Percentiles rank a stretch among this genome's conserved stretches.
Evolutionary conservation across 2,329 filamentous ascomycete genomes (phyloP).

Genomic region (Arthrobotrys pseudoclavata): DNA sequence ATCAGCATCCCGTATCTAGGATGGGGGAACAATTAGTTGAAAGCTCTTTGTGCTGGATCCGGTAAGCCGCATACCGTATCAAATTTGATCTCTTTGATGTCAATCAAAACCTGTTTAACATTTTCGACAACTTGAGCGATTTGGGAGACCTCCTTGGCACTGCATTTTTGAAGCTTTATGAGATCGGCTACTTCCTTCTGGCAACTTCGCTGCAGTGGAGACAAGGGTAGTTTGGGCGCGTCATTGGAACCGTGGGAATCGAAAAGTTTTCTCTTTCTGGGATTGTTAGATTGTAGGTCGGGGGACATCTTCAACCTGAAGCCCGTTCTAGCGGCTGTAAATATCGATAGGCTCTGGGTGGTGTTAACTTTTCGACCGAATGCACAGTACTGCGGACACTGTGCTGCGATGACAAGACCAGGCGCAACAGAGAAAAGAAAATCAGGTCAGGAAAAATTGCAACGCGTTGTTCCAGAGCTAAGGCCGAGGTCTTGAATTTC

Average conservation of each 20-base stretch:
- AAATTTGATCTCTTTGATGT: slow-evolving; percentile 18
- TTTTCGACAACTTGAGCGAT: slow-evolving; percentile 20
- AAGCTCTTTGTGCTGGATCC: neutral
- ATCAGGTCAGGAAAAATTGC: slow-evolving; percentile 15
- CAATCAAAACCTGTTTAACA: slow-evolving; percentile 23
- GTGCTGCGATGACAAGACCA: neutral
- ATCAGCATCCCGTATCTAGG: slow-evolving; percentile 24
- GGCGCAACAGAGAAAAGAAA: neutral
- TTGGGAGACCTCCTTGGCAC: slow-evolving; percentile 14
- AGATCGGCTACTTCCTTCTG: neutral
- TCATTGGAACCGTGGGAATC: neutral
- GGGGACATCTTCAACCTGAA: slow-evolving; percentile 9
- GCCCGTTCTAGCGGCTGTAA: no score
- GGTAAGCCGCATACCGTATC: slow-evolving; percentile 8
- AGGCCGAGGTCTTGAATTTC: slow-evolving; percentile 26
- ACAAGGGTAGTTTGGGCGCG: neutral
- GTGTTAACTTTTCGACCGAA: neutral
- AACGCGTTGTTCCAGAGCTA: slow-evolving; percentile 1
- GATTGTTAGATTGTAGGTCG: neutral
- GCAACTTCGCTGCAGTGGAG: neutral
- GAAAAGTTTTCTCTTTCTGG: slow-evolving; percentile 32
- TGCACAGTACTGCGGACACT: neutral
- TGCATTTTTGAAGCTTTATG: slow-evolving; percentile 37
- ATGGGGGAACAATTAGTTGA: neutral
- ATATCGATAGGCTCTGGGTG: neutral